phyloP scores from a whole-genome alignment of 2,329 filamentous ascomycete species.

The Colletotrichum salicis region DNA sequence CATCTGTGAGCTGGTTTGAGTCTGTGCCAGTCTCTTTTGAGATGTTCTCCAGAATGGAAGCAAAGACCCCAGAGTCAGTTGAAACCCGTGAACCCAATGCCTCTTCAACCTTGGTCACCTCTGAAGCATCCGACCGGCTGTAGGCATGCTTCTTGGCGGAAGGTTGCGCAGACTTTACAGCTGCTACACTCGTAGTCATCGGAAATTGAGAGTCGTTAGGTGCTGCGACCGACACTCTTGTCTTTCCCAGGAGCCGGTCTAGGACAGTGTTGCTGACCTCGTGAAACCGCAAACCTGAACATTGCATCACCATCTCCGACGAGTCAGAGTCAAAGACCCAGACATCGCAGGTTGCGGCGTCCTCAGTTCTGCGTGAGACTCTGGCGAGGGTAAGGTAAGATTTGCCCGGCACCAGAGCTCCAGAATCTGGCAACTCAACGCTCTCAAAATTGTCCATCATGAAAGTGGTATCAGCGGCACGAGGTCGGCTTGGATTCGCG shows the following conservation, averaged over 20 bases:
- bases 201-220: too few species aligned
- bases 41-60: neutral
- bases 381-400: neutral
- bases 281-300: slow-evolving; percentile 1
- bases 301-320: neutral
- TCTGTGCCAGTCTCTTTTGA: neutral
- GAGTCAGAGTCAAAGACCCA: slow-evolving; percentile 5
- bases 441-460: slow-evolving; percentile 17
- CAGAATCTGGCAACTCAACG: neutral
- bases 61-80: neutral
- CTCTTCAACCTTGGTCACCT: neutral
- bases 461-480: neutral
- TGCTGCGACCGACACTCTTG: too few species aligned
- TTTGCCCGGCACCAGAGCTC: neutral
- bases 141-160: too few species aligned
- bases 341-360: slow-evolving; percentile 1
- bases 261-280: neutral
- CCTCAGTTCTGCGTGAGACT: neutral
- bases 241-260: neutral
- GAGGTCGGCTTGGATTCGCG: neutral
- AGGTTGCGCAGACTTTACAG: too few species aligned
- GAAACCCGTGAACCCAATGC: too few species aligned
- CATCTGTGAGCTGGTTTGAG: slow-evolving; percentile 45
- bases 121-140: neutral
- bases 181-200: too few species aligned